phyloP scores from a whole-genome alignment of 176 grass and related monocot species.

The Triticum aestivum region DNA sequence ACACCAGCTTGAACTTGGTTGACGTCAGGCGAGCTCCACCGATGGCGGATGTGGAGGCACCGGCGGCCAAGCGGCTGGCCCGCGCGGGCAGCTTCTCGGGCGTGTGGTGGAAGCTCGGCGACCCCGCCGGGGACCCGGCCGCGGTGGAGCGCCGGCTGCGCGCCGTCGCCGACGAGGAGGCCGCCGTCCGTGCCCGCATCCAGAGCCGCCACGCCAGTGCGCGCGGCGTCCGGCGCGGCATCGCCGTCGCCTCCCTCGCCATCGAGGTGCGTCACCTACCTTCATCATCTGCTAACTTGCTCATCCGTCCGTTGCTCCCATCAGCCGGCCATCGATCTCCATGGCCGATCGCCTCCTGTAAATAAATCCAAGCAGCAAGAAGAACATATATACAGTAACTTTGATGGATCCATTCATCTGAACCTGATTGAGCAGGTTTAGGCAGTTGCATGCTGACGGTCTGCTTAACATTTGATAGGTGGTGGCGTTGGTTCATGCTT shows the following conservation, averaged over 20 bases:
- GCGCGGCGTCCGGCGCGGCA: not conserved
- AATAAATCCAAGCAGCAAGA: no score
- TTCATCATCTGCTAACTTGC: no score
- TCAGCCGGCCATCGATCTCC: no score
- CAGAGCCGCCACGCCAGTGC: not conserved
- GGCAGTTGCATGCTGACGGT: no score
- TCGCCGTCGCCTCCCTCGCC: not conserved
- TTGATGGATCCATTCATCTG: no score
- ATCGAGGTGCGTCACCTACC: not conserved
- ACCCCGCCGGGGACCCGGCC: not conserved
- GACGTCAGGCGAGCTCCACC: no score
- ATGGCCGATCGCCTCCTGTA: no score
- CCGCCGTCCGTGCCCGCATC: conserved; percentile 16
- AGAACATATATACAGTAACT: no score
- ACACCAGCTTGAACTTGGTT: no score
- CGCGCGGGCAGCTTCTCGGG: conserved; percentile 31
- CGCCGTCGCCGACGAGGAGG: conserved; percentile 38
- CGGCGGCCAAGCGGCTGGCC: conserved; percentile 1
- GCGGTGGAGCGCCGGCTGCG: conserved; percentile 25
- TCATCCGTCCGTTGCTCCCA: no score
- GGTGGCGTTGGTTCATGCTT: not conserved
- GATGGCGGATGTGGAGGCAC: not conserved
- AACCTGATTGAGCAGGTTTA: no score
- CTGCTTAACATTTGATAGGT: no score
- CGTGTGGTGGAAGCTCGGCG: conserved; percentile 56